These are phyloP conservation scores for Cystobasidium slooffiae DNA, from an alignment of 1,284 basidiomycete genomes.

Conservation along the genomic window DNA sequence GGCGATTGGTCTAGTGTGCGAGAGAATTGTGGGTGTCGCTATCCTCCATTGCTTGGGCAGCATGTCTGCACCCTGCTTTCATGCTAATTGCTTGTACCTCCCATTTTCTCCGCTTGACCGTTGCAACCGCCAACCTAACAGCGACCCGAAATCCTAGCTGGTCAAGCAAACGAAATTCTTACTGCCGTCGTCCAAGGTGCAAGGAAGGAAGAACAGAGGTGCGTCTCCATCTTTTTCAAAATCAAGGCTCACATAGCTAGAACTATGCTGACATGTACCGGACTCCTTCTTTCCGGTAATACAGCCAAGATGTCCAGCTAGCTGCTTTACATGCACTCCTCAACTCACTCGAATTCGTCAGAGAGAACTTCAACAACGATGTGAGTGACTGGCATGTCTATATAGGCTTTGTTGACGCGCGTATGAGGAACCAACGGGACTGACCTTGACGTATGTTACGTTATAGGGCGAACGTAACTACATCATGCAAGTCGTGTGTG, in stretches of 20 bases:
- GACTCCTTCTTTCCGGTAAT: neutral
- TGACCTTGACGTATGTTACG: slow-evolving; percentile 36
- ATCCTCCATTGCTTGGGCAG: neutral
- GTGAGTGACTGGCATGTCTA: slow-evolving; percentile 60
- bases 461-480: slow-evolving; percentile 93
- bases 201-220: slow-evolving; percentile 82
- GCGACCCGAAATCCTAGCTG: slow-evolving; percentile 86
- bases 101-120: neutral
- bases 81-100: neutral
- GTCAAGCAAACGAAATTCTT: slow-evolving; percentile 94
- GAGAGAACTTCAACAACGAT: slow-evolving; percentile 97
- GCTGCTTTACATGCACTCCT: slow-evolving; percentile 90
- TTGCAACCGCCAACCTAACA: slow-evolving; percentile 54
- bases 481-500: slow-evolving; percentile 99
- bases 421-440: too few relatives aligned
- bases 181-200: slow-evolving; percentile 99
- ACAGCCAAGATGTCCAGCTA: slow-evolving; percentile 86
- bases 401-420: slow-evolving; percentile 20
- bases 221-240: neutral
- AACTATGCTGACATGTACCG: neutral
- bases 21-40: slow-evolving; percentile 76
- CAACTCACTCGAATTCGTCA: slow-evolving; percentile 97
- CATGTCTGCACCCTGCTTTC: neutral
- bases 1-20: slow-evolving; percentile 96
- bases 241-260: neutral